phyloP scores from a whole-genome alignment of 495 filamentous ascomycete species.

The Podospora anserina region DNA sequence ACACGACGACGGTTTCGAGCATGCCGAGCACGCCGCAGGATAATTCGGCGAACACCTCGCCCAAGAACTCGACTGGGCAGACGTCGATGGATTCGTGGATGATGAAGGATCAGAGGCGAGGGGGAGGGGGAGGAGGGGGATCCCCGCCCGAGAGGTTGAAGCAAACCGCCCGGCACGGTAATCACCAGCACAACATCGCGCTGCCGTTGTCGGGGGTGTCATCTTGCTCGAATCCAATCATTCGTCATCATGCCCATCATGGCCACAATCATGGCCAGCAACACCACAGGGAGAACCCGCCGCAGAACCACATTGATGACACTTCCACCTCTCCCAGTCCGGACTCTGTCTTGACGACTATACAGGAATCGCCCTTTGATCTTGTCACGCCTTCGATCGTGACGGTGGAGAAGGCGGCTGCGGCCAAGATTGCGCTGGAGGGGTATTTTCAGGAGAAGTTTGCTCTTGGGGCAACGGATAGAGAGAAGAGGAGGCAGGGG shows the following conservation, averaged over 20 bases:
- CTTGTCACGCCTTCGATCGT: constrained; percentile 57
- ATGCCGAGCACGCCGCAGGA: constrained; percentile 7
- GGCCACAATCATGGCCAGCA: not conserved
- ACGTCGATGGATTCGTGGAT: constrained; percentile 43
- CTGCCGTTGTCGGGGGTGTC: not conserved
- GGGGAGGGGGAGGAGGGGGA: not conserved
- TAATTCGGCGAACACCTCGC: not conserved
- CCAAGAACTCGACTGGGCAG: constrained; percentile 34
- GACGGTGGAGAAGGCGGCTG: constrained; percentile 73
- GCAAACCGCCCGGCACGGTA: not conserved
- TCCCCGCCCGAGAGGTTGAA: not conserved
- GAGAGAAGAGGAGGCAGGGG: constrained; percentile 62
- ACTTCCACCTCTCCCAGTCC: constrained; percentile 19
- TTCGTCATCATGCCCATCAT: constrained; percentile 1
- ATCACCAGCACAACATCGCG: not conserved
- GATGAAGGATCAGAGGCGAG: constrained; percentile 14
- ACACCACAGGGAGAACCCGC: constrained; percentile 15
- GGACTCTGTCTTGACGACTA: constrained; percentile 39
- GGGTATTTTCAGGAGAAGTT: constrained; percentile 67
- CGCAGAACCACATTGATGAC: constrained; percentile 10
- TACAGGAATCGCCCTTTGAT: constrained; percentile 40
- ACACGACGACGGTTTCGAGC: constrained; percentile 10
- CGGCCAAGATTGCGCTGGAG: constrained; percentile 84
- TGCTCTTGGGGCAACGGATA: constrained; percentile 39
- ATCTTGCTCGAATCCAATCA: not conserved